These are phyloP conservation scores for Rubus parviflorus DNA, from an alignment of 306 rosid species.

Conservation along the genomic window DNA sequence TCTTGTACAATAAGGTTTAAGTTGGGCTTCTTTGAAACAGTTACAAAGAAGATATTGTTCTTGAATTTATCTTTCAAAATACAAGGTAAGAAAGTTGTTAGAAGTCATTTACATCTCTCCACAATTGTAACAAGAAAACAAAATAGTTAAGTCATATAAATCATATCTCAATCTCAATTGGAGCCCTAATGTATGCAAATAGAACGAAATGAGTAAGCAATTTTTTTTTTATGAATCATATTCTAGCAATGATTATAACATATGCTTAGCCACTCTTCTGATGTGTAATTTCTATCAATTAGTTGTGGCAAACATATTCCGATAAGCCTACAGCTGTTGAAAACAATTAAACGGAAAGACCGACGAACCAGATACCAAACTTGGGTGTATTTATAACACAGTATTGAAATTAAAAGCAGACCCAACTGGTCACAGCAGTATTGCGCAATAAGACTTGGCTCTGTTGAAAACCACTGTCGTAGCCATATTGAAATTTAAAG, in stretches of 20 bases:
- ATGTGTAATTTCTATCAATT: not conserved
- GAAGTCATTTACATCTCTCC: not conserved
- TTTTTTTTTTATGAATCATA: not conserved
- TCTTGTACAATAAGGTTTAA: conserved; percentile 38
- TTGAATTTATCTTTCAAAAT: conserved; percentile 46
- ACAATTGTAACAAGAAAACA: not conserved
- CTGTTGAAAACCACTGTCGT: not conserved
- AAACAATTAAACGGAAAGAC: not conserved
- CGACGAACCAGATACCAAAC: not conserved
- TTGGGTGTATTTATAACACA: not conserved
- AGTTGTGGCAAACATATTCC: not conserved
- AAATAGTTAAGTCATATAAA: not conserved
- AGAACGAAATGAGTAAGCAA: not conserved
- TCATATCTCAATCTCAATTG: not conserved
- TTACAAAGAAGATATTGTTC: conserved; percentile 56
- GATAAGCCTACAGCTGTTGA: not conserved
- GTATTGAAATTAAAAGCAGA: not conserved
- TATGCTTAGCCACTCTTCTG: not conserved
- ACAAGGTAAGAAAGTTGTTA: conserved; percentile 15
- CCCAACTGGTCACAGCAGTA: not conserved
- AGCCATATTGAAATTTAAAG: conserved; percentile 22
- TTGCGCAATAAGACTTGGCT: not conserved
- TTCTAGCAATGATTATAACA: not conserved
- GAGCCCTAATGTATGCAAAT: not conserved
- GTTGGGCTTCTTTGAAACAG: conserved; percentile 44